phyloP scores from a whole-genome alignment of 169 alveolate species.

The Plasmodium adleri region DNA sequence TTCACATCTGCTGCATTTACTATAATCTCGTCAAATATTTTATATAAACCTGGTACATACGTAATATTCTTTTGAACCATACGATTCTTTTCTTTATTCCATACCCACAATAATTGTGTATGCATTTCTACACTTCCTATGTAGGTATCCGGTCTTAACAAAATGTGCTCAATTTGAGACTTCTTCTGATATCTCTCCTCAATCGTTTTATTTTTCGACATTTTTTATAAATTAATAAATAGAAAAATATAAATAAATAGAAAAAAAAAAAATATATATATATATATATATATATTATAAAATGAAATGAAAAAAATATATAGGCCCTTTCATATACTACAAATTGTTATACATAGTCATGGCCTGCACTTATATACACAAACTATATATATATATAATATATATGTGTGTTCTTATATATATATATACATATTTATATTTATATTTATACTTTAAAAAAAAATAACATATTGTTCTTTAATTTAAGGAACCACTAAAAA shows the following conservation, averaged over 20 bases:
- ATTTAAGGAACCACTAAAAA: too few species aligned
- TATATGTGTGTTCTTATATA: too few species aligned
- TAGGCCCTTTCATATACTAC: too few species aligned
- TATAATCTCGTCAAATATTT: conserved; percentile 98
- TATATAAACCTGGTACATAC: conserved; percentile 98
- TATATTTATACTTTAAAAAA: too few species aligned
- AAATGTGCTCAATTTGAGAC: conserved; percentile 98
- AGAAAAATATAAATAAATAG: neutral
- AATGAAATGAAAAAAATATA: too few species aligned
- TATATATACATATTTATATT: too few species aligned
- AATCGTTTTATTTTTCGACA: conserved; percentile 89
- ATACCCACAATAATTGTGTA: conserved; percentile 96
- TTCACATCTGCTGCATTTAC: conserved; percentile 99
- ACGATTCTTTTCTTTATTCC: conserved; percentile 87
- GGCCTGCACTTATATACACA: too few species aligned
- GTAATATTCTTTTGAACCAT: conserved; percentile 90
- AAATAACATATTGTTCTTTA: too few species aligned
- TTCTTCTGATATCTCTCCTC: conserved; percentile 98
- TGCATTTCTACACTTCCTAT: conserved; percentile 96
- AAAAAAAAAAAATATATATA: neutral
- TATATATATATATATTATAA: conserved; percentile 5
- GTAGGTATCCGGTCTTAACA: conserved; percentile 99
- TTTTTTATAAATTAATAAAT: neutral
- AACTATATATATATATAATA: too few species aligned
- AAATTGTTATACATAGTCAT: too few species aligned